A percentile compares a stretch with the other conserved stretches of the same genome.
Evolutionary conservation across 1,284 basidiomycete genomes (phyloP).

Genomic region (Ceratobasidium sp.): DNA sequence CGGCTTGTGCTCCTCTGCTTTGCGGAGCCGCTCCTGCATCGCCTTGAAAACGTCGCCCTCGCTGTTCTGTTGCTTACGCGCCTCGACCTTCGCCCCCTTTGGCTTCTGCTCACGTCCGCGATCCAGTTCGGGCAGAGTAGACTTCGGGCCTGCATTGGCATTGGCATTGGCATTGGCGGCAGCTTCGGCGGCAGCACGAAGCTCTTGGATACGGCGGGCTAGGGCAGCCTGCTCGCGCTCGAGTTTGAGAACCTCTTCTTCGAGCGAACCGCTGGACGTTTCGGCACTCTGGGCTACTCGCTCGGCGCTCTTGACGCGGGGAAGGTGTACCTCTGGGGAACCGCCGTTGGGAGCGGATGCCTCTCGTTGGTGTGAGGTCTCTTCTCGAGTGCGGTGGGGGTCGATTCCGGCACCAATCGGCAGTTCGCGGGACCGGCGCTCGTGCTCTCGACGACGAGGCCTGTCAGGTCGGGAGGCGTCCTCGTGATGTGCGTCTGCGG

Average conservation of each 20-base stretch:
- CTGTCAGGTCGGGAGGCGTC: conserved; percentile 1
- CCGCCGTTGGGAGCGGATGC: background rate
- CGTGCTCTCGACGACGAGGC: conserved; percentile 20
- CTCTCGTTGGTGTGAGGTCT: background rate
- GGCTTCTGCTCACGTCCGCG: conserved; percentile 29
- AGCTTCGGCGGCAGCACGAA: conserved; percentile 35
- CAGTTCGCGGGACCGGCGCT: background rate
- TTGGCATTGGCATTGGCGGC: conserved; percentile 5
- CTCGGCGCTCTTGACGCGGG: conserved; percentile 18
- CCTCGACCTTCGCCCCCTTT: conserved; percentile 20
- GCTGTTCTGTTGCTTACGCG: conserved; percentile 28
- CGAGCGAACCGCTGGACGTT: background rate
- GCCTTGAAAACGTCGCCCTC: conserved; percentile 41
- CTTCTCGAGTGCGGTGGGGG: background rate
- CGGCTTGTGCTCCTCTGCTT: conserved; percentile 21
- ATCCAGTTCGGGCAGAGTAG: conserved; percentile 1
- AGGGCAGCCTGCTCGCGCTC: conserved; percentile 34
- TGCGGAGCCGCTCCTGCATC: conserved; percentile 32
- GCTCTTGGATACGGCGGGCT: conserved; percentile 35
- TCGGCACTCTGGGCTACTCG: conserved; percentile 11
- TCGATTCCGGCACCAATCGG: background rate
- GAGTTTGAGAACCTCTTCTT: conserved; percentile 28
- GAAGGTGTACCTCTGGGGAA: background rate
- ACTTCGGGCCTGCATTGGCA: background rate
- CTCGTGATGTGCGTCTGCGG: background rate